Percentiles rank a stretch among this genome's conserved stretches.
Conservation (phyloP, 176 grass and related monocot genomes). For the Paspalum notatum region DNA sequence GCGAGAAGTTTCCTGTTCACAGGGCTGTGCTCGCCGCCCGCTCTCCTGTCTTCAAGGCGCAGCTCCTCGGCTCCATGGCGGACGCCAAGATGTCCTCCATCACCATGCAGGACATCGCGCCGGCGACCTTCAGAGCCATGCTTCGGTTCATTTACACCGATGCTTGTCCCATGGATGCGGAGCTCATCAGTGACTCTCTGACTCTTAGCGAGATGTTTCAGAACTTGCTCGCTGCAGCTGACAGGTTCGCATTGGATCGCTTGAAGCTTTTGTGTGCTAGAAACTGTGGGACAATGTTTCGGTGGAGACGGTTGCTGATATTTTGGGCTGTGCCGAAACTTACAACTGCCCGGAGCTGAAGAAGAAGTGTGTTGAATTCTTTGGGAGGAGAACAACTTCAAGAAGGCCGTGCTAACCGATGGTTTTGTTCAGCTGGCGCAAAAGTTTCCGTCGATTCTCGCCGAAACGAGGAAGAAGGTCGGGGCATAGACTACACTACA, state of each 20-base stretch:
- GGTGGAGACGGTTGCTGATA: conserved; percentile 28
- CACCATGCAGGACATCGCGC: conserved; percentile 29
- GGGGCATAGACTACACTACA: too few species aligned
- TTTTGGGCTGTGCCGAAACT: conserved; percentile 48
- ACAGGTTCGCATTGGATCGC: conserved; percentile 53
- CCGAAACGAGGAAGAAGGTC: not conserved
- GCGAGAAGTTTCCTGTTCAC: conserved; percentile 34
- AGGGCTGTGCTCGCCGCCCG: conserved; percentile 21
- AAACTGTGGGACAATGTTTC: conserved; percentile 34
- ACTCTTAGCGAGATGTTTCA: not conserved
- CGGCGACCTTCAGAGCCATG: conserved; percentile 14
- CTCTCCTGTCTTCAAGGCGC: conserved; percentile 31
- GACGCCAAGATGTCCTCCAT: conserved; percentile 18
- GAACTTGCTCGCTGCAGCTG: conserved; percentile 42
- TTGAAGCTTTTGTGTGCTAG: conserved; percentile 55
- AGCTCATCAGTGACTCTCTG: not conserved
- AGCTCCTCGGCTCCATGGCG: conserved; percentile 34
- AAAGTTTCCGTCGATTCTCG: conserved; percentile 24
- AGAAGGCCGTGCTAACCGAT: conserved; percentile 32
- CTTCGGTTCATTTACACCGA: conserved; percentile 55
- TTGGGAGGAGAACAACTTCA: conserved; percentile 43
- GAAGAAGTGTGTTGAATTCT: conserved; percentile 53
- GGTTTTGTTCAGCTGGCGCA: conserved; percentile 23
- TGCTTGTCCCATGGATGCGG: not conserved
- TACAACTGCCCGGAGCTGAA: conserved; percentile 50